Evolutionary conservation across 805 yeast species (phyloP).

Genomic region (Candida coleopterorum): DNA sequence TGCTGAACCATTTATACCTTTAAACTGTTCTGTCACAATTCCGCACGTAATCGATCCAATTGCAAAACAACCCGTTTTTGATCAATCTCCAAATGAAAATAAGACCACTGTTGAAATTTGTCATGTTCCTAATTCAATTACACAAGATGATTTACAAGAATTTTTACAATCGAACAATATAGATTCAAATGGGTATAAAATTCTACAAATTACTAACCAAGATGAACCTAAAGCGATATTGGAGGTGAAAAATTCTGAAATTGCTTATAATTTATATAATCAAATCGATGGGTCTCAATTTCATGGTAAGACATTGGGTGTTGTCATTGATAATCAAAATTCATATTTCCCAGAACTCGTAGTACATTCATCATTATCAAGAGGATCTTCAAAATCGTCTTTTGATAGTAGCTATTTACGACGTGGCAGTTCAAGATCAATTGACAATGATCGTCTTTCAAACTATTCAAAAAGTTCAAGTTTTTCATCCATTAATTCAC

Average conservation of each 20-base stretch:
- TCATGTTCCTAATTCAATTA: conserved; percentile 1
- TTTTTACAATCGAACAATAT: neutral
- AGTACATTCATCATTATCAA: neutral
- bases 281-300: conserved; percentile 2
- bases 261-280: neutral
- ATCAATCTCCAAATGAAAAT: neutral
- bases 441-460: neutral
- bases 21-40: neutral
- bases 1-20: conserved; percentile 1
- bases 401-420: neutral
- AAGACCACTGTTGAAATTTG: neutral
- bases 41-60: no score
- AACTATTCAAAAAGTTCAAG: neutral
- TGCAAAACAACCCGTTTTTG: neutral
- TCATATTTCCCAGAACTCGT: neutral
- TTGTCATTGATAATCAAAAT: neutral
- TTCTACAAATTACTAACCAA: conserved; percentile 1
- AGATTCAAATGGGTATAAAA: neutral
- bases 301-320: conserved; percentile 2
- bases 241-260: neutral
- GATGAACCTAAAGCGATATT: neutral
- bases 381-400: neutral
- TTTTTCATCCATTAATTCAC: conserved; percentile 7
- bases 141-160: neutral
- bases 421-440: conserved; percentile 4